Base-by-base conservation (phyloP, 169 alveolate genomes). In the Plasmodium yoelii region DNA sequence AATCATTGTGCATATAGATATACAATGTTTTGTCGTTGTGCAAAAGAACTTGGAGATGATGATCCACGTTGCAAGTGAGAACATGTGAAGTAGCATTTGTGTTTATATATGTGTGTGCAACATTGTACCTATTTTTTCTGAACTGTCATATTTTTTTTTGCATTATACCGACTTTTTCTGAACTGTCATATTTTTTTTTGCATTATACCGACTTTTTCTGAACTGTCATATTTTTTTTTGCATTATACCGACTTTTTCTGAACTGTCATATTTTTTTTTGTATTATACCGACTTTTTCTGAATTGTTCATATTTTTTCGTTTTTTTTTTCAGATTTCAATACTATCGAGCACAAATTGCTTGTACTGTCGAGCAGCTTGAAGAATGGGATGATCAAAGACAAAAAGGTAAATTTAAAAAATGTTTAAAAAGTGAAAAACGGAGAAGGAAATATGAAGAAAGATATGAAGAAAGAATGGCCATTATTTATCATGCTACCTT, bases 51-150 rank as follows among this genome's bases (percentile, higher is more conserved):
- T 15, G 93, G 95, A 47, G 96, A 93, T 44, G 96, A 92, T 4
- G 82, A 93, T 67, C 96, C 96, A 22, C 96, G 96, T 15, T 93
- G 96, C 94, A 91, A 73, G 95, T 93, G 44, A 34, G 82, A 65
- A 13, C n/a, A 9, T 26, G 39, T 7, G 47, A 12, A 26, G 26
- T 19, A 6, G 3, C 53, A 60, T 46, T 1, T 3, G 13, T 60
- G 22, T 5, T 8, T 39, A 13, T 15, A 42, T 24, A 19, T 49
- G 56, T 13, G 19, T 55, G 18, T 24, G 53, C 56, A 73, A 12
- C 19, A 55, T 12, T 1, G 56, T 24, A 63, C 22, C 24, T 12
- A 42, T 57, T n/a, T 34, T 24, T 64, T 19, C 18, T 42, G 34
- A 57, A 24, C 8, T 34, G 42, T 64, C 42, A 64, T 64, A 63